Conservation (phyloP, 306 rosid genomes). For the Prunus mume region DNA sequence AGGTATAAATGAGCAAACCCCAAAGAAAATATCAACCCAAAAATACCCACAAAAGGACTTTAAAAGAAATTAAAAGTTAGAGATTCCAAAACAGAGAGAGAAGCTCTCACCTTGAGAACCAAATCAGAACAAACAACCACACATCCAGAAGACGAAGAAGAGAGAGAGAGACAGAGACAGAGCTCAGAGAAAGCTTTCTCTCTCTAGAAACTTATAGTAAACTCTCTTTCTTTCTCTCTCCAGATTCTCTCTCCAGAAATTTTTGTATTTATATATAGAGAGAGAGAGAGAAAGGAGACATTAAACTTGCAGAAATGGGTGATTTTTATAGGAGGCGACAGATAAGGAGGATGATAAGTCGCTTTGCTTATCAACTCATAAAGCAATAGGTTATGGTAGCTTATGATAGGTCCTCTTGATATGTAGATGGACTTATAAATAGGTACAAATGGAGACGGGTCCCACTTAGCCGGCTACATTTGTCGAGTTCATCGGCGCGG, state of each 20-base stretch:
- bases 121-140: slow-evolving; percentile 32
- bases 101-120: slow-evolving; percentile 63
- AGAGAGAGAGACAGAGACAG: slow-evolving; percentile 26
- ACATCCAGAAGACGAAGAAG: slow-evolving; percentile 26
- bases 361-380: rapidly evolving
- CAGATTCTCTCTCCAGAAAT: slow-evolving; percentile 26
- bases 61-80: slow-evolving; percentile 34
- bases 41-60: slow-evolving; percentile 32
- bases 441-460: slow-evolving; percentile 31
- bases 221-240: slow-evolving; percentile 22
- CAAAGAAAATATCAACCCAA: slow-evolving; percentile 23
- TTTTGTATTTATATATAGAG: background rate
- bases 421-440: rapidly evolving
- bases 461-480: slow-evolving; percentile 81
- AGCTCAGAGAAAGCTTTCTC: slow-evolving; percentile 47
- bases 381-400: background rate
- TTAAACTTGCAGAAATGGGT: slow-evolving; percentile 66
- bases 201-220: slow-evolving; percentile 51
- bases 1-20: slow-evolving; percentile 6
- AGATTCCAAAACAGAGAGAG: slow-evolving; percentile 52
- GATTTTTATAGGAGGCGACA: slow-evolving; percentile 59
- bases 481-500: slow-evolving; percentile 80
- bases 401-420: background rate
- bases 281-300: slow-evolving; percentile 27
- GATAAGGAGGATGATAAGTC: slow-evolving; percentile 36